A percentile compares a stretch with the other conserved stretches of the same genome.
Conservation (phyloP, 2,329 filamentous ascomycete species). For the Penicillium griseofulvum region DNA sequence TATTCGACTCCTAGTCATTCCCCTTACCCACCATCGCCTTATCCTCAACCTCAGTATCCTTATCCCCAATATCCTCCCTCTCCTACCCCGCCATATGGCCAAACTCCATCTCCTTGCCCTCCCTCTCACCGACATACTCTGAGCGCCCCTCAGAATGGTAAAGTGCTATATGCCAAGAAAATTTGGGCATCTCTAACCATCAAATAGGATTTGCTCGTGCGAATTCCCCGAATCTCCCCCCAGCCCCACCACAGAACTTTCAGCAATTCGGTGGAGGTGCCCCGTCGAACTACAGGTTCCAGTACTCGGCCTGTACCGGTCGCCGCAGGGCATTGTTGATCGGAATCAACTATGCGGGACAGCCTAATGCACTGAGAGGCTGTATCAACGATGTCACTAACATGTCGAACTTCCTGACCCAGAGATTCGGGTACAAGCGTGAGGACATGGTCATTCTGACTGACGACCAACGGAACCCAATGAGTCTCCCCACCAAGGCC, state of each 20-base stretch:
- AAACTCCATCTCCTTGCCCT: constrained; percentile 8
- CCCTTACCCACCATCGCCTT: constrained; percentile 6
- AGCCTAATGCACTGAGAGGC: constrained; percentile 80
- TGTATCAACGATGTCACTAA: constrained; percentile 98
- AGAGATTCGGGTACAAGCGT: constrained; percentile 83
- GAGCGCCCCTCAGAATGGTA: constrained; percentile 15
- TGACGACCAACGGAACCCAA: constrained; percentile 93
- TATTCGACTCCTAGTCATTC: constrained; percentile 6
- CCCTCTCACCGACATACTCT: constrained; percentile 13
- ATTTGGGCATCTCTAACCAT: not conserved
- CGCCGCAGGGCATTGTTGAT: constrained; percentile 84
- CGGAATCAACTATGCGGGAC: constrained; percentile 94
- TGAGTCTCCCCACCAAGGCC: constrained; percentile 92
- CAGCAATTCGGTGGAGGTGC: constrained; percentile 79
- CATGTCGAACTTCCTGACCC: constrained; percentile 84
- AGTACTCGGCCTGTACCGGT: constrained; percentile 88
- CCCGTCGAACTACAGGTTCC: constrained; percentile 77
- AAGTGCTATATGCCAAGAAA: not conserved
- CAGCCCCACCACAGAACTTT: constrained; percentile 63
- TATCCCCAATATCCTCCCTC: constrained; percentile 12
- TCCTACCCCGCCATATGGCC: constrained; percentile 5
- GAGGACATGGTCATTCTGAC: constrained; percentile 98
- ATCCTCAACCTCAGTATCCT: constrained; percentile 1
- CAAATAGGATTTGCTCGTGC: constrained; percentile 52
- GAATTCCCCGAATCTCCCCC: constrained; percentile 55